Conservation (phyloP, 805 yeast species). For the Candida sphagnicola region DNA sequence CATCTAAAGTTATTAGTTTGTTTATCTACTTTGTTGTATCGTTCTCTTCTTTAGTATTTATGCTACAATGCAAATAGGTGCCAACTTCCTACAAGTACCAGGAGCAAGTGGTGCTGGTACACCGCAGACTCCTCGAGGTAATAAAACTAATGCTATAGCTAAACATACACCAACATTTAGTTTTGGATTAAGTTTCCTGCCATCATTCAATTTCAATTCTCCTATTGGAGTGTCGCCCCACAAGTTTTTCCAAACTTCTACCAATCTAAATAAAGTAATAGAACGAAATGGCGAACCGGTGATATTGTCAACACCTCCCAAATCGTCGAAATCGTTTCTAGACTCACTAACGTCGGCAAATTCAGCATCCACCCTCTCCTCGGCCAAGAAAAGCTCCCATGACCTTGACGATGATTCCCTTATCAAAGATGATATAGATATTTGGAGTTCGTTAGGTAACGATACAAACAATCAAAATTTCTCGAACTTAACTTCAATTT, state of each 20-base stretch:
- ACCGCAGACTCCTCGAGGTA: conserved; percentile 10
- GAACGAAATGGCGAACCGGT: background rate
- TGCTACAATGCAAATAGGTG: background rate
- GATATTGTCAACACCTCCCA: background rate
- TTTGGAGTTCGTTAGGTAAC: conserved; percentile 3
- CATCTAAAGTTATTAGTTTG: no score
- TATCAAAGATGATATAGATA: conserved; percentile 2
- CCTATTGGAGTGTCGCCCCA: conserved; percentile 37
- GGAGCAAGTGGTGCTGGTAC: conserved; percentile 1
- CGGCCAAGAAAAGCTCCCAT: background rate
- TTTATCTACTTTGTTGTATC: background rate
- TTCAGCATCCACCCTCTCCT: no score
- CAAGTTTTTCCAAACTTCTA: conserved; percentile 24
- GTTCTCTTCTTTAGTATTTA: no score
- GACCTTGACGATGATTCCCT: conserved; percentile 2
- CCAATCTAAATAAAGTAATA: conserved; percentile 11
- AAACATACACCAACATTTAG: conserved; percentile 29
- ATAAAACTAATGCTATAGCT: background rate
- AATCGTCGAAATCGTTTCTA: conserved; percentile 4
- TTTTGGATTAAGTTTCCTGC: conserved; percentile 40
- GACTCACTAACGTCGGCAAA: conserved; percentile 1
- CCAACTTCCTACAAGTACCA: conserved; percentile 3
- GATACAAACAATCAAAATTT: conserved; percentile 7
- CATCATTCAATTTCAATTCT: conserved; percentile 37
- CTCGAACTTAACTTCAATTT: conserved; percentile 20